Evolutionary conservation across 163 green algal species (phyloP), one percentile per base, ranked within the genome.

Genomic region (Volvox carteri): DNA sequence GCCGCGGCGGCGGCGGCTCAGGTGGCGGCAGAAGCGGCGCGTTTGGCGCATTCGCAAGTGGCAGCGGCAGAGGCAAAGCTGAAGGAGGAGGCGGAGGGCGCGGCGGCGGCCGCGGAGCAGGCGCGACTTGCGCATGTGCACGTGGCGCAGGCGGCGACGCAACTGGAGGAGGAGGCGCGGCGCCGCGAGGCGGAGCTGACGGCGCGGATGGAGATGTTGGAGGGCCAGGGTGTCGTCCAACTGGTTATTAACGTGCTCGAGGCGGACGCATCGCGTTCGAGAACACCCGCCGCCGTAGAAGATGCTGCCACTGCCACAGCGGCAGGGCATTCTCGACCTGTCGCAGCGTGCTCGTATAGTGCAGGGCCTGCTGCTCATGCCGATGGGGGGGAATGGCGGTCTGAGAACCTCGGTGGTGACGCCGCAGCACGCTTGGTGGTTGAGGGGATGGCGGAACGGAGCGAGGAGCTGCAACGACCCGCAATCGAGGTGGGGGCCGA

Each of bases 111-210:
- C 14, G 44, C 65, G 54, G 19, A 30, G 56, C n/a, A n/a, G n/a
- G n/a, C n/a, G n/a, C n/a, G n/a, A n/a, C n/a, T n/a, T n/a, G n/a
- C n/a, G n/a, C n/a, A n/a, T n/a, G n/a, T n/a, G n/a, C n/a, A n/a
- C n/a, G n/a, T n/a, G n/a, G n/a, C n/a, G n/a, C n/a, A n/a, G n/a
- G n/a, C n/a, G n/a, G n/a, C n/a, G n/a, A n/a, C n/a, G n/a, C n/a
- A n/a, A n/a, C 18, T 30, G 5, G 50, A 86, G 39, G 78, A 60
- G 41, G 56, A 86, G 23, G 1, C 18, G 56, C 39, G 39, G 39
- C 56, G 78, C 28, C 56, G 56, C 0, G 41, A 86, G 80, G 78
- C 0, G 11, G 78, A 86, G 58, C 28, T 86, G 56, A 39, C 35
- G 11, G 2, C 12, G 56, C 78, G 62, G 78, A 16, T 76, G 58